Conservation (phyloP, 2,329 filamentous ascomycete genomes). For the Fusarium sp. region DNA sequence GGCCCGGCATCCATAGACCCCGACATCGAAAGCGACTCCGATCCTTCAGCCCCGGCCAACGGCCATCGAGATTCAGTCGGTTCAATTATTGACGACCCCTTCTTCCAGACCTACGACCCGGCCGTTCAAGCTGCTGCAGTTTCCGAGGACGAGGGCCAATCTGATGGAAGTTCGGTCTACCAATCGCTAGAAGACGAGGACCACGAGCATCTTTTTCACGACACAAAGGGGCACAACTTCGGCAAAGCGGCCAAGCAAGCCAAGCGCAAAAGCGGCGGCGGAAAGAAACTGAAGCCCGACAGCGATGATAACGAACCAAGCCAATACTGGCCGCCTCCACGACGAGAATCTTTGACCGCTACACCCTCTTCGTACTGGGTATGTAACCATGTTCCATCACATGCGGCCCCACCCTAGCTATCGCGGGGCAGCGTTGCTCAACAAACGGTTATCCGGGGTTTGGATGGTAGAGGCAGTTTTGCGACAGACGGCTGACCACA, state of each 20-base stretch:
- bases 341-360: conserved; percentile 60
- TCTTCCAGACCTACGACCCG: conserved; percentile 59
- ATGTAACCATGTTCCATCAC: conserved; percentile 44
- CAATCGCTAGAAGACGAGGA: conserved; percentile 43
- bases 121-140: conserved; percentile 41
- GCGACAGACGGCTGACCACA: conserved; percentile 41
- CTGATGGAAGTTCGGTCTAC: conserved; percentile 40
- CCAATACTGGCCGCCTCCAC: conserved; percentile 56
- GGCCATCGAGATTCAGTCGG: conserved; percentile 59
- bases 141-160: conserved; percentile 38
- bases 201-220: conserved; percentile 48
- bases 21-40: conserved; percentile 35
- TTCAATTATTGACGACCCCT: conserved; percentile 66
- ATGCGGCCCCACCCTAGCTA: conserved; percentile 31
- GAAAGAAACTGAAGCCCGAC: conserved; percentile 30
- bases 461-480: conserved; percentile 13
- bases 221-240: conserved; percentile 15
- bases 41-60: conserved; percentile 24
- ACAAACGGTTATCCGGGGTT: not conserved
- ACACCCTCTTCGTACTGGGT: conserved; percentile 51
- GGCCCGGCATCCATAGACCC: conserved; percentile 36
- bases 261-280: conserved; percentile 24
- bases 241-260: conserved; percentile 7
- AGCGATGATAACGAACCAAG: conserved; percentile 41
- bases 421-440: conserved; percentile 38